Conservation (phyloP, 2,329 filamentous ascomycete genomes). For the Fusarium temperatum region DNA sequence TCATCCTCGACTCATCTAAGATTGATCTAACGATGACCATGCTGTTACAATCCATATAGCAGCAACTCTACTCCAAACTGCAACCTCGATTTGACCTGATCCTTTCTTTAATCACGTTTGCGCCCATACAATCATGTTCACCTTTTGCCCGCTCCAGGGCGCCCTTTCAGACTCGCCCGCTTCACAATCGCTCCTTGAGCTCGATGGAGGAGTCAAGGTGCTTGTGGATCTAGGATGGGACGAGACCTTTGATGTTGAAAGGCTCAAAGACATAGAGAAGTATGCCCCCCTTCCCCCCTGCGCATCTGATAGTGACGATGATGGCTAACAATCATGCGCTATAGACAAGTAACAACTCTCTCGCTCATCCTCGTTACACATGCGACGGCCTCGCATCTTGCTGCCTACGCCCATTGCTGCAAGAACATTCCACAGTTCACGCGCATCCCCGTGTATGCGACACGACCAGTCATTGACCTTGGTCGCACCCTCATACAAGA, state of each 20-base stretch:
- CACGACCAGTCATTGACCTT: constrained; percentile 89
- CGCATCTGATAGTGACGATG: not conserved
- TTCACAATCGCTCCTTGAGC: constrained; percentile 93
- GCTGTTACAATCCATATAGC: constrained; percentile 31
- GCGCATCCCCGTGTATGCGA: constrained; percentile 93
- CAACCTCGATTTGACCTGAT: constrained; percentile 7
- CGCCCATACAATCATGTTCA: constrained; percentile 78
- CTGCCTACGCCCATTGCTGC: constrained; percentile 95
- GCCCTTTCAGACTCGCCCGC: constrained; percentile 87
- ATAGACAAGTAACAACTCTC: constrained; percentile 86
- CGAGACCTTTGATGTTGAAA: constrained; percentile 82
- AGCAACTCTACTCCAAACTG: constrained; percentile 3
- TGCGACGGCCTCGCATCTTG: constrained; percentile 89
- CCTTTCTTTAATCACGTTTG: constrained; percentile 21
- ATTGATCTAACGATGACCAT: constrained; percentile 27
- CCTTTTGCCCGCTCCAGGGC: constrained; percentile 90
- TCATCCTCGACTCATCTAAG: not conserved
- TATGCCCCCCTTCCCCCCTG: constrained; percentile 56
- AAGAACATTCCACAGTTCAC: constrained; percentile 93
- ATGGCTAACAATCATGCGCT: constrained; percentile 32
- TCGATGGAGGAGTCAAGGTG: constrained; percentile 96
- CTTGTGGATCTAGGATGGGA: constrained; percentile 97
- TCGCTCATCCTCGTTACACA: constrained; percentile 96
- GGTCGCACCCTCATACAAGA: constrained; percentile 92
- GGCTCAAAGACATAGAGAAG: constrained; percentile 91